These are phyloP conservation scores for Auriculariales sp. DNA, from an alignment of 768 basidiomycete genomes.

Conservation along the genomic window DNA sequence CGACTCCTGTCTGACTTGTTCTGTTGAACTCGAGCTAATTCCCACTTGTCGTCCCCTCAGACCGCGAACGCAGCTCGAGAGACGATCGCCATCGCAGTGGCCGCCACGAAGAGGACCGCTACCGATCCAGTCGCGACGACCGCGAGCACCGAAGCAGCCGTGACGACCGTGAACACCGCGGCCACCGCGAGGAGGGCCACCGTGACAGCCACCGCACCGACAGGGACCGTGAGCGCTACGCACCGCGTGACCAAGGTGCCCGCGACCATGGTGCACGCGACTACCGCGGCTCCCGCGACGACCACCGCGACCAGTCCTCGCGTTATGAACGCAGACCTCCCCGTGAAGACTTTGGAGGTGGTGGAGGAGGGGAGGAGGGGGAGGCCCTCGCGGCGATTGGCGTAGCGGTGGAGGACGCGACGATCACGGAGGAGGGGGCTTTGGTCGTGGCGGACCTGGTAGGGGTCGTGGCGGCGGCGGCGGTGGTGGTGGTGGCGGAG, in stretches of 20 bases:
- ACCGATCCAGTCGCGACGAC: slow-evolving; percentile 23
- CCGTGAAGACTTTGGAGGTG: slow-evolving; percentile 28
- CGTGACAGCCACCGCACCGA: slow-evolving; percentile 15
- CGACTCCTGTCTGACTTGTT: too few species aligned
- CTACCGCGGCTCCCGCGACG: slow-evolving; percentile 27
- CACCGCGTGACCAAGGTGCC: slow-evolving; percentile 28
- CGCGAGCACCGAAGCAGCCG: slow-evolving; percentile 25
- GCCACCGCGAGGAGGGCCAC: slow-evolving; percentile 23
- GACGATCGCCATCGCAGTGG: neutral
- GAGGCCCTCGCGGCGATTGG: slow-evolving; percentile 16
- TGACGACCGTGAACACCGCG: slow-evolving; percentile 16
- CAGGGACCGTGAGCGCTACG: slow-evolving; percentile 27
- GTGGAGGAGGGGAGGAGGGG: slow-evolving; percentile 18
- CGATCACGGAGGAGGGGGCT: slow-evolving; percentile 11
- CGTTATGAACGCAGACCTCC: slow-evolving; percentile 10
- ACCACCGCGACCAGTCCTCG: slow-evolving; percentile 20
- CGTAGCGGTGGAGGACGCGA: slow-evolving; percentile 17
- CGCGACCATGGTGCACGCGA: slow-evolving; percentile 37
- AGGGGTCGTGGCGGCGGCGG: slow-evolving; percentile 20
- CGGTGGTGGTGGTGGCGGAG: slow-evolving; percentile 34
- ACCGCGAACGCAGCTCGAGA: slow-evolving; percentile 1
- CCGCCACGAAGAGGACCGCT: slow-evolving; percentile 27
- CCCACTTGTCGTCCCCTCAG: neutral
- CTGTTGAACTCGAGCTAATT: slow-evolving; percentile 2
- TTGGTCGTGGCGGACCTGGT: slow-evolving; percentile 16